Base-by-base conservation (phyloP, 1,139 yeast species). In the Geotrichum aggregatum region DNA sequence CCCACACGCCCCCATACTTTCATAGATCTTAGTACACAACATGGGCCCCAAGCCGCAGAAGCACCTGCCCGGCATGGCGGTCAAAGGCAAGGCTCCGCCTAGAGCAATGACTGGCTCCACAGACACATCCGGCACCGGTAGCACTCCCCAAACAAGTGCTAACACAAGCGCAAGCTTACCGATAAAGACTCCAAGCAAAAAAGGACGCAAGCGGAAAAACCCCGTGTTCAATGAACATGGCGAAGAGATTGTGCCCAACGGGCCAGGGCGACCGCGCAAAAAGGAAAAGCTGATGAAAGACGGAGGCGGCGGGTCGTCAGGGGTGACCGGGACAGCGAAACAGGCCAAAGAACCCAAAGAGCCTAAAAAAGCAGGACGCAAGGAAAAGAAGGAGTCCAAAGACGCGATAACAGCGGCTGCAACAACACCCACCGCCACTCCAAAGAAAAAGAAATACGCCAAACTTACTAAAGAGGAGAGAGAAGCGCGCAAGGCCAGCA, bases 331-430 rank as follows among this genome's bases (percentile, higher is more conserved):
- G 14, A 13, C 44, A 7, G 10, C 42, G 10, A 14, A n/a, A 39
- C 21, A 39, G 42, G 30, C 13, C 18, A 39, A 39, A 14, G 26
- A 18, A 13, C 18, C 30, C 8, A 24, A 42, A 28, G 41, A 43
- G 42, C 36, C 22, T 19, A 38, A 49, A 36, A 41, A 44, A 49
- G 41, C 48, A 24, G 22, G 34, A 10, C 5, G 28, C n/a, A 46
- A 46, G 21, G 45, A 22, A 40, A 42, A 35, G 40, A 33, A 45
- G 28, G 26, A 44, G 21, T 28, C 45, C 46, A 50, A 49, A 33
- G 38, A 45, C 28, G 28, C 28, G 7, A 8, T 8, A 24, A 8
- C 45, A 0, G 92, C 87, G 36, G 94, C 87, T 67, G 92, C 87
- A 42, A 95, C 87, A 64, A 82, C 79, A 14, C 22, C 21, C 8